Percentiles rank a stretch among this genome's conserved stretches.
Evolutionary conservation across 2,329 filamentous ascomycete species (phyloP).

Genomic region (Chaetomiaceae sp.): DNA sequence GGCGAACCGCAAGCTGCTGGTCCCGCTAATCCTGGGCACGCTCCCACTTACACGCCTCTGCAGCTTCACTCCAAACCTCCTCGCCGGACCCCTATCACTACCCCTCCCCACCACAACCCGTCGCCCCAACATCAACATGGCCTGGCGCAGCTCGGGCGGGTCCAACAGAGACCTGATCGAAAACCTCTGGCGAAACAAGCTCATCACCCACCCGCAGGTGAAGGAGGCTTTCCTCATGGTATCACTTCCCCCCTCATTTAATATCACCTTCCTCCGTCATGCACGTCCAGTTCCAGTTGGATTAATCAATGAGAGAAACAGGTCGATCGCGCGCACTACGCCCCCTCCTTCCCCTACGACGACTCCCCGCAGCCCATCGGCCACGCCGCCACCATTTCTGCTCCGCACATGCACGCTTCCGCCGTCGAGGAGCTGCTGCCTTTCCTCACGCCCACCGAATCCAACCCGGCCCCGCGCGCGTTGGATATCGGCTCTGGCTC

Average conservation of each 20-base stretch:
- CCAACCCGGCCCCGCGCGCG: conserved; percentile 45
- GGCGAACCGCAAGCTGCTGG: conserved; percentile 4
- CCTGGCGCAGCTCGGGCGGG: conserved; percentile 78
- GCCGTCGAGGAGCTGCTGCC: conserved; percentile 48
- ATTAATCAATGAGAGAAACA: conserved; percentile 38
- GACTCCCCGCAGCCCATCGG: conserved; percentile 55
- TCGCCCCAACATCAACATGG: conserved; percentile 54
- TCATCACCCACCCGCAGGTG: conserved; percentile 70
- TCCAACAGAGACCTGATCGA: conserved; percentile 72
- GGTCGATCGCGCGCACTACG: conserved; percentile 87
- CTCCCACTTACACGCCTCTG: conserved; percentile 2
- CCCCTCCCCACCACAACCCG: no score
- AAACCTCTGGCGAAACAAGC: conserved; percentile 66
- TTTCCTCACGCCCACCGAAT: conserved; percentile 37
- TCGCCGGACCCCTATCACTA: neutral
- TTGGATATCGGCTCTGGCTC: conserved; percentile 73
- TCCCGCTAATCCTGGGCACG: neutral
- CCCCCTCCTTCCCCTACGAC: conserved; percentile 64
- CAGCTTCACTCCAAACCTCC: neutral
- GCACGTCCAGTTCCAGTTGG: neutral
- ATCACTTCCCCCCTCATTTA: conserved; percentile 15
- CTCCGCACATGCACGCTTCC: conserved; percentile 58
- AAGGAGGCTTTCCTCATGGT: conserved; percentile 77
- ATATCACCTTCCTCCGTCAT: neutral
- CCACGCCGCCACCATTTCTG: conserved; percentile 52